phyloP scores from a whole-genome alignment of 345 rosid species.

The Dipteronia dyeriana region DNA sequence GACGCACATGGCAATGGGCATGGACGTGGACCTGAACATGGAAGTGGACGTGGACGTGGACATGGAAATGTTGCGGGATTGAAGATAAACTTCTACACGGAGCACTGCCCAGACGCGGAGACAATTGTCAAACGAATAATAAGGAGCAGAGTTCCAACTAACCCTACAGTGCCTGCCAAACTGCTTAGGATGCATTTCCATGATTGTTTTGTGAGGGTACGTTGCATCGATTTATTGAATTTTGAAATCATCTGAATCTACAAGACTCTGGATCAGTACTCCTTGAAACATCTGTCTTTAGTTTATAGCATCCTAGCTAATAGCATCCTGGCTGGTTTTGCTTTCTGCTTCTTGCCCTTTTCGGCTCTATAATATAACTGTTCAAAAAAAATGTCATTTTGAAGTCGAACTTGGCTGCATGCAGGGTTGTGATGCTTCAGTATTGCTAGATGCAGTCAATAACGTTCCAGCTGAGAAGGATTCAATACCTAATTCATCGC shows the following conservation, averaged over 20 bases:
- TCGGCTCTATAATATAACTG: too few relatives aligned
- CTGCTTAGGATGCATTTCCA: slow-evolving; percentile 58
- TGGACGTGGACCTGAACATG: too few relatives aligned
- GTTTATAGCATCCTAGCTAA: too few relatives aligned
- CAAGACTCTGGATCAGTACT: too few relatives aligned
- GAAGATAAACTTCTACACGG: slow-evolving; percentile 23
- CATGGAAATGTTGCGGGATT: background rate
- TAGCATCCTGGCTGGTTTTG: too few relatives aligned
- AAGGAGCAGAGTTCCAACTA: slow-evolving; percentile 23
- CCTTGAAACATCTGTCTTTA: too few relatives aligned
- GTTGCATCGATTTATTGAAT: too few relatives aligned
- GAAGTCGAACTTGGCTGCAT: background rate
- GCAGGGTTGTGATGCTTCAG: slow-evolving; percentile 69
- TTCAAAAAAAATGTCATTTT: too few relatives aligned
- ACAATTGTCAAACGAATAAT: slow-evolving; percentile 35
- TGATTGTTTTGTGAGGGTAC: slow-evolving; percentile 63
- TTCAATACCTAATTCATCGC: slow-evolving; percentile 48
- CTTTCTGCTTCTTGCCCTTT: too few relatives aligned
- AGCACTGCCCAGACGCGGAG: slow-evolving; percentile 41
- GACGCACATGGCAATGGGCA: too few relatives aligned
- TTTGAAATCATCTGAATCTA: background rate
- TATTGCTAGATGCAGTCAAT: slow-evolving; percentile 40
- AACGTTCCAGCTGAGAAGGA: slow-evolving; percentile 45
- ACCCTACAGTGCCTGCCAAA: slow-evolving; percentile 48
- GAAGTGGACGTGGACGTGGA: background rate